These are phyloP conservation scores for Chlorella sp. DNA, from an alignment of 139 green algal genomes.

Conservation along the genomic window DNA sequence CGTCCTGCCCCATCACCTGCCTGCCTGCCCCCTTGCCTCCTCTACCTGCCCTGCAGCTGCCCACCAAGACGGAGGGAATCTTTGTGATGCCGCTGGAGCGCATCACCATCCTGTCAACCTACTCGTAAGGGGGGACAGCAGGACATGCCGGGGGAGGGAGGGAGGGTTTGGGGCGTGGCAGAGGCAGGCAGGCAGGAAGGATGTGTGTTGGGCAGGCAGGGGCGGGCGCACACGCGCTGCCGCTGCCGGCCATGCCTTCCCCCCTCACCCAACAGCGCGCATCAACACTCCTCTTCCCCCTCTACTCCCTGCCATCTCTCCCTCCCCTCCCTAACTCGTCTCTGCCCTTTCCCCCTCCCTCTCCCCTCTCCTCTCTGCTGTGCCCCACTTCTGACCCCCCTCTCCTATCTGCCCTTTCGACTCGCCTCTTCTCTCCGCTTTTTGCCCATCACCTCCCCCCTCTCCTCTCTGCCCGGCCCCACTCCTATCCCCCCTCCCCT, in stretches of 20 bases:
- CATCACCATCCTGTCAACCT: conserved; percentile 80
- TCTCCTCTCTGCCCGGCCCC: not conserved
- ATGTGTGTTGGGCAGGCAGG: not conserved
- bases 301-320: not conserved
- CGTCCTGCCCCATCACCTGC: not conserved
- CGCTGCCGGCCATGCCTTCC: not conserved
- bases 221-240: not conserved
- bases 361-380: not conserved
- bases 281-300: not conserved
- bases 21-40: not conserved
- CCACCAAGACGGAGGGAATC: conserved; percentile 81
- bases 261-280: too few relatives aligned
- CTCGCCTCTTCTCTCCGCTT: too few relatives aligned
- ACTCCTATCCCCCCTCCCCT: not conserved
- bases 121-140: conserved; percentile 40
- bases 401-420: too few relatives aligned
- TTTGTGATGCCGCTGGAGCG: conserved; percentile 88
- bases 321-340: not conserved
- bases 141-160: not conserved
- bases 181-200: not conserved
- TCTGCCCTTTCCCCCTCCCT: too few relatives aligned
- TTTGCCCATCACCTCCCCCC: not conserved
- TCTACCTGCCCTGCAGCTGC: conserved; percentile 36
- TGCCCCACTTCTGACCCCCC: too few relatives aligned
- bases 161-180: too few relatives aligned